Percentiles rank a stretch among this genome's conserved stretches.
Conservation (phyloP, 108 stramenopile species). For the Craspedostauros australis region DNA sequence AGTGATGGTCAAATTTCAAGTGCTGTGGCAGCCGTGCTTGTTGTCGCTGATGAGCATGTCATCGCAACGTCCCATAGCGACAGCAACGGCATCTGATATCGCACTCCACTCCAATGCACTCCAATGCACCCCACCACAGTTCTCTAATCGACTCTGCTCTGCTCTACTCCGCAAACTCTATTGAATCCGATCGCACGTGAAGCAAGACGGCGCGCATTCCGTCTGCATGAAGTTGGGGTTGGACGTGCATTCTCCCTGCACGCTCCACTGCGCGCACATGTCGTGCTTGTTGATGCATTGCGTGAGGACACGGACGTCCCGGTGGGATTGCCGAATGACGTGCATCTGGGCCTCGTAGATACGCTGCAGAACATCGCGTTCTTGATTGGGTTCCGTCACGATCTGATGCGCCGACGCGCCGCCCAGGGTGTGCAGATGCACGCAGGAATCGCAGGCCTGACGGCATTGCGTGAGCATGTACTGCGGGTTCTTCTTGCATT, state of each 20-base stretch:
- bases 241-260: slow-evolving; percentile 40
- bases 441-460: slow-evolving; percentile 39
- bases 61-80: too few species aligned
- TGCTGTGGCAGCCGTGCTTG: too few species aligned
- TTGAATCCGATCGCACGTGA: too few species aligned
- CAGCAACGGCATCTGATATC: too few species aligned
- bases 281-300: slow-evolving; percentile 44
- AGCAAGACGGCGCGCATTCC: slow-evolving; percentile 28
- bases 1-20: too few species aligned
- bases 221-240: slow-evolving; percentile 49
- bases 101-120: too few species aligned
- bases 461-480: slow-evolving; percentile 66
- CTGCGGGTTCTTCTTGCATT: slow-evolving; percentile 49
- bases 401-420: slow-evolving; percentile 12
- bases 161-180: too few species aligned
- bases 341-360: slow-evolving; percentile 19
- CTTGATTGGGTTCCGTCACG: background rate
- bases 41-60: too few species aligned
- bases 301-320: slow-evolving; percentile 1
- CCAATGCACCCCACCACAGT: too few species aligned
- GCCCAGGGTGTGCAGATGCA: slow-evolving; percentile 9
- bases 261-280: slow-evolving; percentile 50
- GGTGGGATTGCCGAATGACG: slow-evolving; percentile 1
- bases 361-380: slow-evolving; percentile 4
- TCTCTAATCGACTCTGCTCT: too few species aligned